Conservation (phyloP, 1,284 basidiomycete species). For the Cryptococcus maquisensis region DNA sequence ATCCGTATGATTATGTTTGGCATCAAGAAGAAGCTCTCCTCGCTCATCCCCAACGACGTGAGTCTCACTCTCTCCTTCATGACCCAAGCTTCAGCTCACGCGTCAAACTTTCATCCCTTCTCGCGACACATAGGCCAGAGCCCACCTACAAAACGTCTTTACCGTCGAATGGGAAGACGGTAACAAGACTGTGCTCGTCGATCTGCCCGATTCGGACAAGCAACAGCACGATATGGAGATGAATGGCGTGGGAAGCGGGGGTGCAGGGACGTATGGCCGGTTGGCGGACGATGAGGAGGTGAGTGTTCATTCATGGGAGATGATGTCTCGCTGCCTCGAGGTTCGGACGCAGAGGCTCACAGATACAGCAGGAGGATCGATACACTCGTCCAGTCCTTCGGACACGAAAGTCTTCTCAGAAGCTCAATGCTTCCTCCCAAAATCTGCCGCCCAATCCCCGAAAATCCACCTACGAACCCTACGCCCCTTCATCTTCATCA, state of each 20-base stretch:
- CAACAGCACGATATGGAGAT: constrained; percentile 28
- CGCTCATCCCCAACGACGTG: constrained; percentile 13
- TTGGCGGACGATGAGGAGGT: constrained; percentile 29
- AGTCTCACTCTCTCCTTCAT: background rate
- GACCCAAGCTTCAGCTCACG: background rate
- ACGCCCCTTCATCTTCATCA: background rate
- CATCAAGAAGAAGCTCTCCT: constrained; percentile 16
- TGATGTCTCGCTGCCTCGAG: background rate
- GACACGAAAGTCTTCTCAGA: background rate
- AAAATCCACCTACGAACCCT: background rate
- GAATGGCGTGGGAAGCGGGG: constrained; percentile 11
- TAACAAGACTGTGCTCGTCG: constrained; percentile 41
- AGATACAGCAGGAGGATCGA: background rate
- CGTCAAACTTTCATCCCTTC: background rate
- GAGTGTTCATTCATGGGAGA: background rate
- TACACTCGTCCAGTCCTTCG: background rate
- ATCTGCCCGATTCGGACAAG: constrained; percentile 21
- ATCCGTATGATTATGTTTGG: constrained; percentile 6
- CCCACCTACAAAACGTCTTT: constrained; percentile 36
- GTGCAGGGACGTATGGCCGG: constrained; percentile 24
- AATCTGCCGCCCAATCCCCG: background rate
- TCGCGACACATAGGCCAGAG: constrained; percentile 6
- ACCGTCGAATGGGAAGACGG: constrained; percentile 42
- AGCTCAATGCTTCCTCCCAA: background rate
- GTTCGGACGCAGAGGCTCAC: background rate